Base-by-base conservation (phyloP, 768 basidiomycete species). In the Scleroderma bovista region DNA sequence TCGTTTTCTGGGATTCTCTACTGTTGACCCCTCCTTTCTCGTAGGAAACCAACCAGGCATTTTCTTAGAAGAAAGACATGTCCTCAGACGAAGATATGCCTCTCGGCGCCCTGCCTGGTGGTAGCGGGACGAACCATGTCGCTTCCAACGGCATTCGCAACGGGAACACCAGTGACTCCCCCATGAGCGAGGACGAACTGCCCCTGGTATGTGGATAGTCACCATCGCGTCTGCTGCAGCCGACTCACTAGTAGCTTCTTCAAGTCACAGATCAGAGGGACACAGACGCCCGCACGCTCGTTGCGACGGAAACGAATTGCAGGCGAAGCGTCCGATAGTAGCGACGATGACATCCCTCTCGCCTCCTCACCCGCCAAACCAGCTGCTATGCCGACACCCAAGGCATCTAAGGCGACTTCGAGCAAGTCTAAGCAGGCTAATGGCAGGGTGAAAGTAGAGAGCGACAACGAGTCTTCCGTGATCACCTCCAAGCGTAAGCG, bases 271-370 rank as follows among this genome's bases (percentile, higher is more conserved):
- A 66, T 75, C 34, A 73, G 72, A 47, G 75, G 70, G 53, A 69
- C 74, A 24, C 77, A 78, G 64, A 55, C 65, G 53, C 67, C 58
- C 48, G 41, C 40, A 16, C 67, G 58, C 50, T 56, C 66, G 38
- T 61, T 53, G 48, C 62, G 52, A 19, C 56, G 64, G 52, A 90
- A 89, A 69, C 80, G 84, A 61, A 84, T 72, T 22, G 63, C 69
- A 23, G 74, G 75, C 51, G 72, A 72, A 19, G 77, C 78, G 15
- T 73, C 62, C 51, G 77, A 81, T 45, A 85, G 82, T 24, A 84
- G 81, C 52, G 86, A 87, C 6, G 84, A 89, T 55, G 86, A 88
- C 48, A 72, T 71, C 16, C 86, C 85, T 46, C 75, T 88, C 34
- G 82, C 86, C 44, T 84, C 86, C 23, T 86, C 88, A 34, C 86